Base-by-base conservation (phyloP, 768 basidiomycete species). In the Auricularia sp. region DNA sequence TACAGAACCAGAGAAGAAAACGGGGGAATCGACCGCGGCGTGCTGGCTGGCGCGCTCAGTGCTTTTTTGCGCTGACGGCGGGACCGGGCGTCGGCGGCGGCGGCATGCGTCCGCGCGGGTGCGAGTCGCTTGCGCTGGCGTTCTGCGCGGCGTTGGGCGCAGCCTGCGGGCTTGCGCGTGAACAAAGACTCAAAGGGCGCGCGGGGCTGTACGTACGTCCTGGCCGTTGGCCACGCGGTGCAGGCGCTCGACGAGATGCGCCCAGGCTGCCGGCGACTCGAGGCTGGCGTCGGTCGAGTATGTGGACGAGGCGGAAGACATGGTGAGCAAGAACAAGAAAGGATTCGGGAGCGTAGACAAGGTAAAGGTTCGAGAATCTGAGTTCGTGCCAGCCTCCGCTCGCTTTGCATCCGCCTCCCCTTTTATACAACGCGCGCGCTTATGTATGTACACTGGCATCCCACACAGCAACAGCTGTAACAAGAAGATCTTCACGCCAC, bases 171-270 rank as follows among this genome's bases (percentile, higher is more conserved):
- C 29, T 51, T 8, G 16, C 3, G 8, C 47, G 47, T 21, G 47
- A 21, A 6, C 18, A 10, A 29, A 29, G 29, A 5, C 47, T 14
- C 47, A 51, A 51, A 51, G 47, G 47, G 18, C 47, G 21, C 47
- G 21, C 6, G 18, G 47, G 47, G 21, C 47, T 5, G 47, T 21
- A 51, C 56, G 56, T 29, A 59, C 56, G 34, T 59, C 56, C 56
- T 59, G 56, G 56, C 56, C 56, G 56, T 59, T 59, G 16, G 21
- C 23, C 23, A 59, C 56, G 56, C 56, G 56, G 56, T 59, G 18
- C 8, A 59, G 56, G 23, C 56, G 56, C 7, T 59, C 56, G 56
- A 59, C 56, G 56, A 59, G 56, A 29, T 59, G 56, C 56, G 56
- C 56, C 56, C 56, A 59, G 18, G 16, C 56, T 6, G 56, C 56